phyloP scores from a whole-genome alignment of 2,329 filamentous ascomycete genomes.

The Diaporthe sp. region DNA sequence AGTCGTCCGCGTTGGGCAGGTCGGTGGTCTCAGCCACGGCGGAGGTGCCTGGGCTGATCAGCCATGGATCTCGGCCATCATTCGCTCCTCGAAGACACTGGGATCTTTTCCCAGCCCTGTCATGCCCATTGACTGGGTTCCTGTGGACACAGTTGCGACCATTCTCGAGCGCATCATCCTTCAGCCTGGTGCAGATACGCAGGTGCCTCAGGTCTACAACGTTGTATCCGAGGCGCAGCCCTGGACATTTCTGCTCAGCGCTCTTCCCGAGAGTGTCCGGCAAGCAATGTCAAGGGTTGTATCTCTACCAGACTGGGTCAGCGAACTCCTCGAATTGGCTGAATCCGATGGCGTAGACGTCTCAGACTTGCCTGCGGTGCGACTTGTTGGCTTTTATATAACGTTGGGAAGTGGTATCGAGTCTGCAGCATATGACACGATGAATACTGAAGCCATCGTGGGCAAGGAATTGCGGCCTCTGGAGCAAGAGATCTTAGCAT shows the following conservation, averaged over 20 bases:
- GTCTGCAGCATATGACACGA: too few relatives aligned
- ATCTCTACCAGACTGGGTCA: neutral
- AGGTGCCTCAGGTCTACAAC: neutral
- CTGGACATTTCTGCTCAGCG: neutral
- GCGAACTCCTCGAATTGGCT: neutral
- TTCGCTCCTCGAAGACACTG: slow-evolving; percentile 42
- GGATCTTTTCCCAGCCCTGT: slow-evolving; percentile 37
- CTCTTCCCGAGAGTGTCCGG: neutral
- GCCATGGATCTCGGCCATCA: slow-evolving; percentile 46
- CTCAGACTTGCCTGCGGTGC: slow-evolving; percentile 7
- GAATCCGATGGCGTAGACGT: neutral
- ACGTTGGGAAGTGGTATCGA: slow-evolving; percentile 8
- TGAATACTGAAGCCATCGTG: too few relatives aligned
- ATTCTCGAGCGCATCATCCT: neutral
- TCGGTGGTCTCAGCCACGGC: slow-evolving; percentile 40
- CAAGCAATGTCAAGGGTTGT: neutral
- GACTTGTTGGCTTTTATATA: slow-evolving; percentile 23
- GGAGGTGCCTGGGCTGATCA: slow-evolving; percentile 43
- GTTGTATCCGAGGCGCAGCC: neutral
- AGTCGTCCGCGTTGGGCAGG: slow-evolving; percentile 43
- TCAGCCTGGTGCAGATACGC: neutral
- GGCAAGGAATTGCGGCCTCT: accelerated
- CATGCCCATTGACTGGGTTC: slow-evolving; percentile 43
- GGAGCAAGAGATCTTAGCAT: too few relatives aligned
- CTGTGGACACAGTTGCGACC: slow-evolving; percentile 39